Evolutionary conservation across 2,329 filamentous ascomycete species (phyloP).

Genomic region (Phaeomoniella chlamydospora): DNA sequence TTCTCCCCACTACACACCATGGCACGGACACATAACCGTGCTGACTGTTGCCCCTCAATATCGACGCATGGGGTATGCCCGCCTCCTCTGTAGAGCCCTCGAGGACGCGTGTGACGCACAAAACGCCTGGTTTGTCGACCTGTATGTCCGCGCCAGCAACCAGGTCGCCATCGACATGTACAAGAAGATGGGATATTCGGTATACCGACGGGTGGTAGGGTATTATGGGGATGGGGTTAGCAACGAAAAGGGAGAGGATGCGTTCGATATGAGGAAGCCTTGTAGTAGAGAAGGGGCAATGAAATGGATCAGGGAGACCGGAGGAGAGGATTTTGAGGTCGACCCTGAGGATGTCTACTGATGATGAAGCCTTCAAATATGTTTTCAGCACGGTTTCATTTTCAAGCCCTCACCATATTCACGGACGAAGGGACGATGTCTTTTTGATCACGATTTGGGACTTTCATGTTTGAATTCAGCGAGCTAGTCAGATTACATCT

Average conservation of each 20-base stretch:
- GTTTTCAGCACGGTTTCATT: too few species aligned
- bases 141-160: slow-evolving; percentile 87
- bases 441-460: too few species aligned
- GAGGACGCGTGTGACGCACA: slow-evolving; percentile 71
- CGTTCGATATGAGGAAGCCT: slow-evolving; percentile 92
- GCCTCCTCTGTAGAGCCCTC: slow-evolving; percentile 64
- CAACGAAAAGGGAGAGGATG: slow-evolving; percentile 55
- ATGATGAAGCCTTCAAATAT: too few species aligned
- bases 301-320: slow-evolving; percentile 61
- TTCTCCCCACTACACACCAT: slow-evolving; percentile 90
- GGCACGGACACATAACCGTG: slow-evolving; percentile 96
- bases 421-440: too few species aligned
- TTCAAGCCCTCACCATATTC: too few species aligned
- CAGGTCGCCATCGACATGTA: slow-evolving; percentile 78
- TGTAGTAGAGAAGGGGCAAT: slow-evolving; percentile 64
- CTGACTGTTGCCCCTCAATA: slow-evolving; percentile 81
- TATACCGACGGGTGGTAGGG: slow-evolving; percentile 74
- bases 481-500: too few species aligned
- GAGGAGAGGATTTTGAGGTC: slow-evolving; percentile 63
- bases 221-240: slow-evolving; percentile 85
- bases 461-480: too few species aligned
- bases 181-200: slow-evolving; percentile 77
- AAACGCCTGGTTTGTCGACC: slow-evolving; percentile 85
- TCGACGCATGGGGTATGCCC: slow-evolving; percentile 74
- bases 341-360: slow-evolving; percentile 65